Evolutionary conservation across 805 yeast genomes (phyloP).

Genomic region (Kregervanrija delftensis): DNA sequence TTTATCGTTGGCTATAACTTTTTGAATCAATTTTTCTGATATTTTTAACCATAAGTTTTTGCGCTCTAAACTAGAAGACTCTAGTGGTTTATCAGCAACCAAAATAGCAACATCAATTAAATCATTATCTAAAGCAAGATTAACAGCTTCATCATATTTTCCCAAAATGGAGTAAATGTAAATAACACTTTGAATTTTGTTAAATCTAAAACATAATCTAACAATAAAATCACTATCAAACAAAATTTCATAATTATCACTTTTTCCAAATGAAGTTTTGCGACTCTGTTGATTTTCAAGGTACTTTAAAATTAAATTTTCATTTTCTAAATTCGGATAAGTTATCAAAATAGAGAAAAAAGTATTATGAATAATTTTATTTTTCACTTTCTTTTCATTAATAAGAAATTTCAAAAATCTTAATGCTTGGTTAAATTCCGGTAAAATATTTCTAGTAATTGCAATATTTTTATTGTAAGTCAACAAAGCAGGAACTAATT

Average conservation of each 20-base stretch:
- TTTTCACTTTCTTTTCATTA: constrained; percentile 35
- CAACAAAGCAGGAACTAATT: constrained; percentile 69
- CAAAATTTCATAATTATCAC: constrained; percentile 25
- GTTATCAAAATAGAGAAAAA: constrained; percentile 61
- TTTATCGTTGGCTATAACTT: constrained; percentile 24
- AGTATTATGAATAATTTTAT: constrained; percentile 57
- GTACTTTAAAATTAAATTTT: constrained; percentile 42
- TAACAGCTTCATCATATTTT: constrained; percentile 75
- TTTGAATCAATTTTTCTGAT: constrained; percentile 40
- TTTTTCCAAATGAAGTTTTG: constrained; percentile 10
- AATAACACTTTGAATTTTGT: constrained; percentile 60
- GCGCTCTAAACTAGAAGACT: constrained; percentile 34
- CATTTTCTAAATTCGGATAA: constrained; percentile 33
- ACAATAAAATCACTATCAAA: constrained; percentile 73
- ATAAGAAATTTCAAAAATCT: constrained; percentile 54
- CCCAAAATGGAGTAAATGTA: constrained; percentile 62
- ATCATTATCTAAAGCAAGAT: constrained; percentile 58
- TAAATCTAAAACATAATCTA: constrained; percentile 58
- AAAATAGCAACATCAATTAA: constrained; percentile 51
- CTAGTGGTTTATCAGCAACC: constrained; percentile 46
- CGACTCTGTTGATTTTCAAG: constrained; percentile 31
- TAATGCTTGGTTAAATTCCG: constrained; percentile 55
- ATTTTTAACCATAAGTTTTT: constrained; percentile 72
- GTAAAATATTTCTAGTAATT: constrained; percentile 27
- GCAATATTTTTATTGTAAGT: constrained; percentile 50